phyloP scores from a whole-genome alignment of 2,329 filamentous ascomycete species.

The Arthrobotrys conoides region DNA sequence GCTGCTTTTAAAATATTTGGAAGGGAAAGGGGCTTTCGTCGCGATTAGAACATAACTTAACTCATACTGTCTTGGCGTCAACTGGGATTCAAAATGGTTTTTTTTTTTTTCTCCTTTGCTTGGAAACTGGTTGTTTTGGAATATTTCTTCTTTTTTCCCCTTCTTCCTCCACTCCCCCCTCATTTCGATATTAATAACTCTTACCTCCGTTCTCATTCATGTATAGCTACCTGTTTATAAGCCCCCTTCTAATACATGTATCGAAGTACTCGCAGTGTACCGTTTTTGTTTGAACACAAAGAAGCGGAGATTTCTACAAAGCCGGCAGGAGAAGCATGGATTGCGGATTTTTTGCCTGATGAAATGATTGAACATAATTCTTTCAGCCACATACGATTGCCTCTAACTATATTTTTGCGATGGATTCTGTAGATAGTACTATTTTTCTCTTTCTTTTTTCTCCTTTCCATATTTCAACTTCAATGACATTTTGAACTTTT shows the following conservation, averaged over 20 bases:
- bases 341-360: constrained; percentile 57
- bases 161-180: background rate
- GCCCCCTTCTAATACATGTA: constrained; percentile 19
- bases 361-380: constrained; percentile 60
- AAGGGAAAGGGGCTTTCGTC: constrained; percentile 48
- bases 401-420: constrained; percentile 7
- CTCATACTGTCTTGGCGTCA: constrained; percentile 60
- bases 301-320: constrained; percentile 30
- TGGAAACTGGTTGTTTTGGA: constrained; percentile 32
- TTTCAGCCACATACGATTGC: constrained; percentile 32
- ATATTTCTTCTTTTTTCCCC: constrained; percentile 8
- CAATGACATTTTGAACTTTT: constrained; percentile 23
- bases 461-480: constrained; percentile 12
- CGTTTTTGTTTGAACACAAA: constrained; percentile 22
- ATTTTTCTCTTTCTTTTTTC: background rate
- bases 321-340: constrained; percentile 47
- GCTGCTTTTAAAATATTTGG: constrained; percentile 54
- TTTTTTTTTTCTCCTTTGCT: constrained; percentile 38
- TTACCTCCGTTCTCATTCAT: constrained; percentile 29
- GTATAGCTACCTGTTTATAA: constrained; percentile 22
- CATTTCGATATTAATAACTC: constrained; percentile 52
- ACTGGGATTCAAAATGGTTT: constrained; percentile 60
- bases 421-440: constrained; percentile 43
- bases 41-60: constrained; percentile 58
- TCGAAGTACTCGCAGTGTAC: constrained; percentile 32